Evolutionary conservation across 192 early-diverging fungal genomes (phyloP).

Genomic region (Kickxella alabastrina): DNA sequence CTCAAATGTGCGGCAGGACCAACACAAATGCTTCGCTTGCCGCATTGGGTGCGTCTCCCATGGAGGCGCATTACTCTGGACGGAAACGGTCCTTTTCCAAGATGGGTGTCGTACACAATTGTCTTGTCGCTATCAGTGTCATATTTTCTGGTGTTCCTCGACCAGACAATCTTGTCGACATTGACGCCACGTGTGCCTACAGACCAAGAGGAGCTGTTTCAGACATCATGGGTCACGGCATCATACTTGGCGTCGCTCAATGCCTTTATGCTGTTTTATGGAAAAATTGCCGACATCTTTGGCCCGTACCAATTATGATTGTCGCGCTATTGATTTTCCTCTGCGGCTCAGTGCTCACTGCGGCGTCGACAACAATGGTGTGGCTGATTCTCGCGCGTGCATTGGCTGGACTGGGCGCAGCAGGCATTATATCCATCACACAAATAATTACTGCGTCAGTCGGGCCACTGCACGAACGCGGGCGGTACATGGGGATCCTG

Average conservation of each 20-base stretch:
- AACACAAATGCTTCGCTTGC: neutral
- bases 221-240: slow-evolving; percentile 65
- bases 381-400: slow-evolving; percentile 53
- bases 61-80: slow-evolving; percentile 42
- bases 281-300: slow-evolving; percentile 71
- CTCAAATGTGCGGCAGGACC: neutral
- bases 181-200: slow-evolving; percentile 58
- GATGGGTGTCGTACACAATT: slow-evolving; percentile 30
- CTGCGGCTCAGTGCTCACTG: slow-evolving; percentile 58
- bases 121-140: slow-evolving; percentile 41
- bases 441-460: slow-evolving; percentile 66
- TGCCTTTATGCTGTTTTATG: slow-evolving; percentile 63
- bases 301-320: slow-evolving; percentile 50
- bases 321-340: slow-evolving; percentile 51
- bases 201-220: slow-evolving; percentile 56
- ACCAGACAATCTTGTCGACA: slow-evolving; percentile 68
- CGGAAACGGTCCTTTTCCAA: slow-evolving; percentile 27
- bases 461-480: slow-evolving; percentile 55
- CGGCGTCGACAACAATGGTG: slow-evolving; percentile 44
- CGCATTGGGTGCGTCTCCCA: slow-evolving; percentile 32
- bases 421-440: slow-evolving; percentile 55
- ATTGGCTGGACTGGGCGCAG: slow-evolving; percentile 55
- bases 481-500: slow-evolving; percentile 73
- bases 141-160: slow-evolving; percentile 62
- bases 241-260: slow-evolving; percentile 54